phyloP scores from a whole-genome alignment of 148 eudicot species.

The Camellia lanceoleosa region DNA sequence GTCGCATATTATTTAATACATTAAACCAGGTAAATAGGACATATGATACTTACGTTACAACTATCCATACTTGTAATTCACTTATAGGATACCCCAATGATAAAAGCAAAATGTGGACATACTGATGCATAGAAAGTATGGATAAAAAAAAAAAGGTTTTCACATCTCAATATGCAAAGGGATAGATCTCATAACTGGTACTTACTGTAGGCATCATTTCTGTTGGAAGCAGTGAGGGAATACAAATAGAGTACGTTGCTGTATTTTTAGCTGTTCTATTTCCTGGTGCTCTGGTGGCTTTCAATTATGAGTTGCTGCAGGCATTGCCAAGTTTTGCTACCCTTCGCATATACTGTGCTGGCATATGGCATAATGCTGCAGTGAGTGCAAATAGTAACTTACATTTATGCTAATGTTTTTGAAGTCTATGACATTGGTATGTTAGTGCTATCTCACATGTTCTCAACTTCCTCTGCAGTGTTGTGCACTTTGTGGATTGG shows the following conservation, averaged over 20 bases:
- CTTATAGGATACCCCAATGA: neutral
- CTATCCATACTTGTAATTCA: neutral
- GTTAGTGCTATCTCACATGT: neutral
- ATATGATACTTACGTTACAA: neutral
- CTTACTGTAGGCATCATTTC: slow-evolving; percentile 36
- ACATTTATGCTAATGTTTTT: slow-evolving; percentile 1
- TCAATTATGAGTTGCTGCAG: slow-evolving; percentile 59
- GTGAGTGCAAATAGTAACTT: slow-evolving; percentile 41
- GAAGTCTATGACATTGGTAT: neutral
- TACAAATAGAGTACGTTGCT: slow-evolving; percentile 79
- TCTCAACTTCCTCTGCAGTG: slow-evolving; percentile 40
- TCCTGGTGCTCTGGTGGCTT: slow-evolving; percentile 94
- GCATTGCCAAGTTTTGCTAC: slow-evolving; percentile 52
- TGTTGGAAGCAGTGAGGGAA: slow-evolving; percentile 71
- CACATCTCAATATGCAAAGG: slow-evolving; percentile 7
- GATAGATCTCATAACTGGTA: slow-evolving; percentile 32
- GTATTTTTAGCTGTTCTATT: slow-evolving; percentile 75
- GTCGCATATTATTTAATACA: neutral
- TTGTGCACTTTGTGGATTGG: slow-evolving; percentile 77
- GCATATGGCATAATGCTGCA: slow-evolving; percentile 93
- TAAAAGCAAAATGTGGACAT: slow-evolving; percentile 4
- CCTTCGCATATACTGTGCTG: slow-evolving; percentile 95
- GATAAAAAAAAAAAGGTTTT: neutral
- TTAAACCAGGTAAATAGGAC: neutral
- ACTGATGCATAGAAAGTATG: slow-evolving; percentile 3